These are phyloP conservation scores for Backusella sp. DNA, from an alignment of 192 early-diverging fungal genomes.

Conservation along the genomic window DNA sequence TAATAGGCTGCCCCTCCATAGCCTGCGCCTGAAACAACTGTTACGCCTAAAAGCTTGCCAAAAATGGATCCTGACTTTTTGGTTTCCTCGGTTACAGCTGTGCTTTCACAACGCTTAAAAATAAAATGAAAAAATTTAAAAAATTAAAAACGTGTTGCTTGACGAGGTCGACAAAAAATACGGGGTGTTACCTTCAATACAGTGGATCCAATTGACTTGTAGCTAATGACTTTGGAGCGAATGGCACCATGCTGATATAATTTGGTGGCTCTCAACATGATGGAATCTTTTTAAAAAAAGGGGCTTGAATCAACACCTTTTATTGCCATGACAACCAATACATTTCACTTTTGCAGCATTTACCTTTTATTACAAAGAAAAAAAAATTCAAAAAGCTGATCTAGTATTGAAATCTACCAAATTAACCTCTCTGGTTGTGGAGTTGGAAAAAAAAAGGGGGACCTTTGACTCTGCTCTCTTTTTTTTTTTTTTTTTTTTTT, in stretches of 20 bases:
- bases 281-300: not conserved
- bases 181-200: slow-evolving; percentile 13
- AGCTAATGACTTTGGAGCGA: slow-evolving; percentile 7
- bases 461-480: not conserved
- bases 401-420: slow-evolving; percentile 4
- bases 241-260: slow-evolving; percentile 15
- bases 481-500: not conserved
- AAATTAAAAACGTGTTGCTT: not conserved
- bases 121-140: not conserved
- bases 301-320: not conserved
- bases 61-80: slow-evolving; percentile 21
- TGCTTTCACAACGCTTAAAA: slow-evolving; percentile 28
- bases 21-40: slow-evolving; percentile 30
- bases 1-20: slow-evolving; percentile 56
- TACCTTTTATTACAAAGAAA: slow-evolving; percentile 16
- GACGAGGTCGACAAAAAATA: not conserved
- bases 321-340: not conserved
- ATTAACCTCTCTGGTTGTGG: slow-evolving; percentile 6
- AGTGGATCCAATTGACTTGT: not conserved
- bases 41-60: slow-evolving; percentile 2
- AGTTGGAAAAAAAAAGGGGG: not conserved
- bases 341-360: not conserved
- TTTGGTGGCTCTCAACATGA: slow-evolving; percentile 25
- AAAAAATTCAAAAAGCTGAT: slow-evolving; percentile 10
- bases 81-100: not conserved